Conservation (phyloP, 768 basidiomycete species). For the Rhodotorula sphaerocarpa region DNA sequence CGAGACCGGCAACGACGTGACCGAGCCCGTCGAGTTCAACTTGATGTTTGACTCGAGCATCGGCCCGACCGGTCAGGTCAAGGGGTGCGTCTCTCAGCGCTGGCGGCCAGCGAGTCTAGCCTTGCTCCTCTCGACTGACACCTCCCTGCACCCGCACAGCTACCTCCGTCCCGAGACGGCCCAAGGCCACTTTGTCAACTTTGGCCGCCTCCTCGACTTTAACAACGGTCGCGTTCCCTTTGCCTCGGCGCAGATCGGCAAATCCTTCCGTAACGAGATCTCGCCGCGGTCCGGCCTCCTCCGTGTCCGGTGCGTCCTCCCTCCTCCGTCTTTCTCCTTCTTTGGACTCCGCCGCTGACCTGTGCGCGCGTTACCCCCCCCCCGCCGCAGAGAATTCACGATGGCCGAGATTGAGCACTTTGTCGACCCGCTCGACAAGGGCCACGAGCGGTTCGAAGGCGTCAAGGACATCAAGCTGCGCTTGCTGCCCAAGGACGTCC, state of each 20-base stretch:
- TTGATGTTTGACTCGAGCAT: conserved; percentile 98
- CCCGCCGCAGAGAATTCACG: conserved; percentile 63
- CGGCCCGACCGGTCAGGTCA: conserved; percentile 93
- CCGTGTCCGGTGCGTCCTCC: conserved; percentile 60
- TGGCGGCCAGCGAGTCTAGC: no score
- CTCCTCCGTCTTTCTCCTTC: no score
- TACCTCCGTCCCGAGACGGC: conserved; percentile 97
- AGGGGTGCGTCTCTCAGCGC: conserved; percentile 60
- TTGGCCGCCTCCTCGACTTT: conserved; percentile 90
- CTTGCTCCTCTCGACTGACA: no score
- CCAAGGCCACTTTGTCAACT: conserved; percentile 98
- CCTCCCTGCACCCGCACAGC: conserved; percentile 45
- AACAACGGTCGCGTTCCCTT: conserved; percentile 95
- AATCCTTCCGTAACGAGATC: conserved; percentile 95
- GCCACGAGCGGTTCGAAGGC: conserved; percentile 72
- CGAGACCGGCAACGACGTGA: conserved; percentile 65
- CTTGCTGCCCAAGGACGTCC: conserved; percentile 75
- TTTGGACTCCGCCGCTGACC: not conserved
- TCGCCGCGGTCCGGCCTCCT: conserved; percentile 91
- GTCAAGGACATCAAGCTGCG: conserved; percentile 64
- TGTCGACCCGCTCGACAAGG: conserved; percentile 89
- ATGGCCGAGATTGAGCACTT: conserved; percentile 99
- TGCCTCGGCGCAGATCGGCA: conserved; percentile 92
- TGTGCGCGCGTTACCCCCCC: not conserved
- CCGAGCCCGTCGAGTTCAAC: conserved; percentile 95